Evolutionary conservation across 768 basidiomycete species (phyloP).

Genomic region (Lactarius sp.): DNA sequence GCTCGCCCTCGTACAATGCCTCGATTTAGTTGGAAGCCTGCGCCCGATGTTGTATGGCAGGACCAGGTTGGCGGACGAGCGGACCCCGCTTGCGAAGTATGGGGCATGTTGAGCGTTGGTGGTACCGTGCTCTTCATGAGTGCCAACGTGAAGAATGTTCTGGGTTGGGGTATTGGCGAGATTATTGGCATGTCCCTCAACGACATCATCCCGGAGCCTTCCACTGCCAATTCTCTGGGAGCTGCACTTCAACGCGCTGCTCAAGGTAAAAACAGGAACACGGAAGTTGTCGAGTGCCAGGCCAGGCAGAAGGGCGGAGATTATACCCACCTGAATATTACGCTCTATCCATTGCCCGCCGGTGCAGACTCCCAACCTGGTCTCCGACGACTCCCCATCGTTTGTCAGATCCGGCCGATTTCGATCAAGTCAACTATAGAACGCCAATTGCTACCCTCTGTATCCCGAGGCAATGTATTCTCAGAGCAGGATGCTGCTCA

Average conservation of each 20-base stretch:
- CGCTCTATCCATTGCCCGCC: conserved; percentile 22
- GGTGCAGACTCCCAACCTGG: conserved; percentile 17
- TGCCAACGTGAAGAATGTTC: conserved; percentile 50
- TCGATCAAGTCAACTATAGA: conserved; percentile 10
- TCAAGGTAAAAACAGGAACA: conserved; percentile 8
- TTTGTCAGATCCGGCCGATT: conserved; percentile 30
- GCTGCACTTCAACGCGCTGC: conserved; percentile 26
- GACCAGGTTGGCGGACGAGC: conserved; percentile 21
- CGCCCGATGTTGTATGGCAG: conserved; percentile 37
- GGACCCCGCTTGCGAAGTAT: conserved; percentile 40
- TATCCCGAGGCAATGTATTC: conserved; percentile 49
- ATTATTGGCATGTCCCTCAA: conserved; percentile 45
- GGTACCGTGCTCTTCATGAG: conserved; percentile 51
- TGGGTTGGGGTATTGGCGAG: conserved; percentile 57
- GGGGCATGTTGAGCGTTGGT: conserved; percentile 47
- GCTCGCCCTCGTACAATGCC: conserved; percentile 72
- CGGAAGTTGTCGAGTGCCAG: conserved; percentile 19
- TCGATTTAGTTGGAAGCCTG: conserved; percentile 52
- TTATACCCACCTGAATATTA: conserved; percentile 12
- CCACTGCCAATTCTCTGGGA: conserved; percentile 2
- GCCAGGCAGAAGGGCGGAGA: conserved; percentile 17
- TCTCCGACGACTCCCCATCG: conserved; percentile 16
- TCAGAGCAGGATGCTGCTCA: conserved; percentile 63
- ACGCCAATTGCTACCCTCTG: conserved; percentile 14
- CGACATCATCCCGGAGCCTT: conserved; percentile 33